These are phyloP conservation scores for Chenopodium album DNA, from an alignment of 148 eudicot genomes.

Conservation along the genomic window DNA sequence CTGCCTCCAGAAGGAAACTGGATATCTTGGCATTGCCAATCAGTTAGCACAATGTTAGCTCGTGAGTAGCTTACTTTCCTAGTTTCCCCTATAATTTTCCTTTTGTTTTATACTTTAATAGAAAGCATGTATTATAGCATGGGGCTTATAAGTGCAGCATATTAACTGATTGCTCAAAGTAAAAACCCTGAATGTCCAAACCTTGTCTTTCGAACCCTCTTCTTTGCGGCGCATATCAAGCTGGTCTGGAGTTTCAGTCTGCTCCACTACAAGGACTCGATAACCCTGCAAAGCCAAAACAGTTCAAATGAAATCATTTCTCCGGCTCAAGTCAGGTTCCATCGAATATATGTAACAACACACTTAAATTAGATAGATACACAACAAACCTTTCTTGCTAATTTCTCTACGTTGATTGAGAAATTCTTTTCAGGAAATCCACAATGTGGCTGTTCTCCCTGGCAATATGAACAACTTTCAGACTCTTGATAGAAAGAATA, in stretches of 20 bases:
- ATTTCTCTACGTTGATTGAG: constrained; percentile 73
- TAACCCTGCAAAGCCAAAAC: constrained; percentile 62
- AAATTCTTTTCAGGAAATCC: constrained; percentile 98
- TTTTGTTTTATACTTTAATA: background rate
- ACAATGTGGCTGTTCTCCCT: constrained; percentile 99
- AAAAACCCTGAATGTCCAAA: constrained; percentile 20
- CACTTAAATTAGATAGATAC: constrained; percentile 8
- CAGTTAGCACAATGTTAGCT: background rate
- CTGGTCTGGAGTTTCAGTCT: constrained; percentile 97
- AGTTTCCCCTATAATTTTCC: background rate
- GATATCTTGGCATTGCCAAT: background rate
- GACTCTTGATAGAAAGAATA: constrained; percentile 1
- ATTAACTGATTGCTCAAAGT: background rate
- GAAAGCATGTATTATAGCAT: background rate
- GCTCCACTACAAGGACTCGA: constrained; percentile 96
- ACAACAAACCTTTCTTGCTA: constrained; percentile 77
- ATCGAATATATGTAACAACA: background rate
- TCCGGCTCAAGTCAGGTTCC: background rate
- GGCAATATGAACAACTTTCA: constrained; percentile 19
- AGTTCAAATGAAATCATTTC: constrained; percentile 10
- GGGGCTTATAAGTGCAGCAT: background rate
- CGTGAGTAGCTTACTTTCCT: background rate
- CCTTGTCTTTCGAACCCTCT: constrained; percentile 95
- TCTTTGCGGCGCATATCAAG: constrained; percentile 82
- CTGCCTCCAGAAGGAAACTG: background rate